phyloP scores from a whole-genome alignment of 2,329 filamentous ascomycete genomes.

The Albifimbria verrucaria region DNA sequence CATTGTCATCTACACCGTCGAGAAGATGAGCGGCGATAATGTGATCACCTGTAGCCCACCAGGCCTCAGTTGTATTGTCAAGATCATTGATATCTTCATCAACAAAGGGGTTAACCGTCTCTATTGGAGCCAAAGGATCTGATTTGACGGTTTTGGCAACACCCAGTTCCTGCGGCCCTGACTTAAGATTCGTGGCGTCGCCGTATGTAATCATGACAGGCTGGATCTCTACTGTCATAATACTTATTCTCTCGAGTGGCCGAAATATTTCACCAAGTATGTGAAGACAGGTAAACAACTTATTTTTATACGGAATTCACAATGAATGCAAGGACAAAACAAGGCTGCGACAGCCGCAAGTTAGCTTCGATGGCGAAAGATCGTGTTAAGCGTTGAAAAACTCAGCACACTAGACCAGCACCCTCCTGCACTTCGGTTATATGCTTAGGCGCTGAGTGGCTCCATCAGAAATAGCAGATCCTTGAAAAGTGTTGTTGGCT shows the following conservation, averaged over 20 bases:
- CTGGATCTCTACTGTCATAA: background rate
- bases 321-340: background rate
- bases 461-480: background rate
- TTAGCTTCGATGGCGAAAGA: background rate
- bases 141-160: background rate
- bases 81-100: constrained; percentile 2
- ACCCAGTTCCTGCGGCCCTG: background rate
- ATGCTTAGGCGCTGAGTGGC: background rate
- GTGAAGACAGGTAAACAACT: background rate
- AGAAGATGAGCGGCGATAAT: background rate
- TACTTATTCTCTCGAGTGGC: background rate
- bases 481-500: background rate
- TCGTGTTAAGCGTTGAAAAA: no score
- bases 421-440: background rate
- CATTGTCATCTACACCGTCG: background rate
- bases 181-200: background rate
- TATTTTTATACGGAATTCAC: background rate
- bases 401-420: background rate
- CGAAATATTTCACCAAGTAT: background rate
- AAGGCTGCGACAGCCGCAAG: background rate
- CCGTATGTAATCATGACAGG: background rate
- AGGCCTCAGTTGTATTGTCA: background rate
- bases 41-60: background rate
- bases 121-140: background rate
- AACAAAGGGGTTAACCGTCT: background rate